phyloP scores from a whole-genome alignment of 2,329 filamentous ascomycete genomes.

The Penicillium janthinellum region DNA sequence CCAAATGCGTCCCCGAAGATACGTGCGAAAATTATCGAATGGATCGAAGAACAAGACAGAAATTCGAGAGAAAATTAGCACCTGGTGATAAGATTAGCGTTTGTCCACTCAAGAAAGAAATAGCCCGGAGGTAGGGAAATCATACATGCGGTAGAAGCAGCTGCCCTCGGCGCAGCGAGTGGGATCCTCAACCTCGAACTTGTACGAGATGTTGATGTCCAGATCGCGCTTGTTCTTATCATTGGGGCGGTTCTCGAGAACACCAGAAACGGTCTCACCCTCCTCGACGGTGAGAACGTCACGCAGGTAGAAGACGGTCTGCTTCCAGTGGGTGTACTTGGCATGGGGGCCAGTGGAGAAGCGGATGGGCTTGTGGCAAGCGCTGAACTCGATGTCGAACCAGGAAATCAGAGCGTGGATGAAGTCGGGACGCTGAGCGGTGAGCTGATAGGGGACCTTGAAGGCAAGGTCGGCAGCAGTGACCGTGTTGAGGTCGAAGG shows the following conservation, averaged over 20 bases:
- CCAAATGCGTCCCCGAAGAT: slow-evolving; percentile 21
- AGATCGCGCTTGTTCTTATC: slow-evolving; percentile 92
- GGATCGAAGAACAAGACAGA: slow-evolving; percentile 19
- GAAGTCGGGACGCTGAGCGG: slow-evolving; percentile 84
- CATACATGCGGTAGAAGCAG: slow-evolving; percentile 75
- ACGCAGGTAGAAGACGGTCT: slow-evolving; percentile 96
- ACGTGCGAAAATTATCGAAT: slow-evolving; percentile 19
- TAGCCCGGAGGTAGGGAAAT: background rate
- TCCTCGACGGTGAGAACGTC: slow-evolving; percentile 90
- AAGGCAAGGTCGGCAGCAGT: slow-evolving; percentile 82
- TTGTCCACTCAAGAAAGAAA: background rate
- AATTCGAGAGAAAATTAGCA: slow-evolving; percentile 29
- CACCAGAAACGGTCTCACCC: slow-evolving; percentile 75
- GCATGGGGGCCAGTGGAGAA: slow-evolving; percentile 98
- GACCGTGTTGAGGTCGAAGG: slow-evolving; percentile 91
- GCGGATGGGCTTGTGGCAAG: slow-evolving; percentile 95
- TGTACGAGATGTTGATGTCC: slow-evolving; percentile 85
- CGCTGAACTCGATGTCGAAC: slow-evolving; percentile 99
- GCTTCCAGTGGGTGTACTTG: slow-evolving; percentile 99
- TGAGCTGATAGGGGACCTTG: slow-evolving; percentile 73
- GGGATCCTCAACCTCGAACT: slow-evolving; percentile 73
- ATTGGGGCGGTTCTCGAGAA: slow-evolving; percentile 82
- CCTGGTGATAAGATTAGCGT: slow-evolving; percentile 7
- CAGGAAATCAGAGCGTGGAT: slow-evolving; percentile 94
- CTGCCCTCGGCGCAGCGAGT: slow-evolving; percentile 68